Evolutionary conservation across 176 grass and related monocot genomes (phyloP).

Genomic region (Eremochloa ophiuroides): DNA sequence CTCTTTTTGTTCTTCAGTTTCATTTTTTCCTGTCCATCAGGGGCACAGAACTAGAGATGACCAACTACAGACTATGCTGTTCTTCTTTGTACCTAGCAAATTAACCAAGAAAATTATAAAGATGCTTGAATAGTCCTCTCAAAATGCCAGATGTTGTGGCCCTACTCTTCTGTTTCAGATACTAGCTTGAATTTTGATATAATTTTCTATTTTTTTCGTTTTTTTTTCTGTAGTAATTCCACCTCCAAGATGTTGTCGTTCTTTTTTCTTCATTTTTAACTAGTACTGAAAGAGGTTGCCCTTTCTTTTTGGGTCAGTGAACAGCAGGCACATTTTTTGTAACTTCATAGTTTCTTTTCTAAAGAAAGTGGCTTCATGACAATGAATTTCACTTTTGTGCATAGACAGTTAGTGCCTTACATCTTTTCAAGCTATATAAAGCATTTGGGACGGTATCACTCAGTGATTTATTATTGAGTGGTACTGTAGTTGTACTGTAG

Average conservation of each 20-base stretch:
- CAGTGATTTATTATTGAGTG: not conserved
- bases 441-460: not conserved
- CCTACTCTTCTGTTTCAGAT: not conserved
- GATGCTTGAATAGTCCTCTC: not conserved
- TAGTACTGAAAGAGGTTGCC: not conserved
- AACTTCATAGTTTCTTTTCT: not conserved
- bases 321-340: not conserved
- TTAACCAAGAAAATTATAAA: not conserved
- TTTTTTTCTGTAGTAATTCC: not conserved
- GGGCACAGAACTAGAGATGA: not conserved
- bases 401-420: not conserved
- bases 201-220: not conserved
- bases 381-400: not conserved
- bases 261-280: not conserved
- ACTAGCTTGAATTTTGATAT: constrained; percentile 8
- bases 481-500: not conserved
- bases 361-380: not conserved
- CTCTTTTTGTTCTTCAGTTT: not conserved
- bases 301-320: not conserved
- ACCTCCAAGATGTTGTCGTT: not conserved
- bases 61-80: not conserved
- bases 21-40: not conserved
- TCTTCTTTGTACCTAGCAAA: not conserved
- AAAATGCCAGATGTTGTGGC: not conserved
- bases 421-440: not conserved